Conservation (phyloP, 352 stramenopile species). For the Phytophthora pisi region DNA sequence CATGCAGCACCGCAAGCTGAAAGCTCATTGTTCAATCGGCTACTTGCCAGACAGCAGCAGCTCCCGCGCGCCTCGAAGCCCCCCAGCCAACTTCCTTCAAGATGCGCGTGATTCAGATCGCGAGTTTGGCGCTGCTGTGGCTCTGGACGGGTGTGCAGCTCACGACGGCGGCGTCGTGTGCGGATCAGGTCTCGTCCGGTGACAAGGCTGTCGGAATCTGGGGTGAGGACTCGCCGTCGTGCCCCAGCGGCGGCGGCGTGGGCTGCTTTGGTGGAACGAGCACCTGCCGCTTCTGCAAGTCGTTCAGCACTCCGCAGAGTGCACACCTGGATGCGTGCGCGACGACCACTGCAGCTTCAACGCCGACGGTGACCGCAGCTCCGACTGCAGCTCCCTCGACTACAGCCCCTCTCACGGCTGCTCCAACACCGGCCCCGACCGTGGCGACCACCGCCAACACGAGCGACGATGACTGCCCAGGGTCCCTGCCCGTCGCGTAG, state of each 20-base stretch:
- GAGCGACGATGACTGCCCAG: slow-evolving; percentile 23
- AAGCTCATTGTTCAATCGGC: slow-evolving; percentile 17
- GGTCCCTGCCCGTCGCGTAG: slow-evolving; percentile 17
- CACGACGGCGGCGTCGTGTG: slow-evolving; percentile 27
- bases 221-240: slow-evolving; percentile 26
- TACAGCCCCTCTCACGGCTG: neutral
- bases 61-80: neutral
- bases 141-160: slow-evolving; percentile 24
- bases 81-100: slow-evolving; percentile 1
- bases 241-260: slow-evolving; percentile 31
- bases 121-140: slow-evolving; percentile 28
- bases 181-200: slow-evolving; percentile 31
- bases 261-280: slow-evolving; percentile 34
- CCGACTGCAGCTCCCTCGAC: neutral
- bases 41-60: slow-evolving; percentile 3
- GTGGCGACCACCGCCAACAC: neutral
- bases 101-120: slow-evolving; percentile 33
- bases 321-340: slow-evolving; percentile 29
- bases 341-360: slow-evolving; percentile 7
- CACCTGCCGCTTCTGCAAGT: slow-evolving; percentile 38
- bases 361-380: slow-evolving; percentile 1
- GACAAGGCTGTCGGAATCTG: slow-evolving; percentile 45
- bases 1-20: neutral
- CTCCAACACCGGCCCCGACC: slow-evolving; percentile 3
- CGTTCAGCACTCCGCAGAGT: slow-evolving; percentile 30